These are phyloP conservation scores for Anacardium occidentale DNA, from an alignment of 345 rosid genomes.

Conservation along the genomic window DNA sequence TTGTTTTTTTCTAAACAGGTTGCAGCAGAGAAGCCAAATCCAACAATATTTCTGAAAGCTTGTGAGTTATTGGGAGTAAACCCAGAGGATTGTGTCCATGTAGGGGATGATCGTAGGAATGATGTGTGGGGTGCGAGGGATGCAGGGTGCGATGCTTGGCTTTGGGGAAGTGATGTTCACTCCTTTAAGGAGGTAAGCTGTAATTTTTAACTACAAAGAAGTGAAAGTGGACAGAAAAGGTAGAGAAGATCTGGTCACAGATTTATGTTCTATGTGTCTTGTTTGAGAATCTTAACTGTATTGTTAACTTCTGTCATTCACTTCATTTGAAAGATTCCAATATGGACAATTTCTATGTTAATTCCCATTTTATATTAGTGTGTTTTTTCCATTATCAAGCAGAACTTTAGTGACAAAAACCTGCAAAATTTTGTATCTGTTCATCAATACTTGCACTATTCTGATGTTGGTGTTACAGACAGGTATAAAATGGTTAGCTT, in stretches of 20 bases:
- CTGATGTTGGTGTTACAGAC: not conserved
- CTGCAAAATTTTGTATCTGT: not conserved
- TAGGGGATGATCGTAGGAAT: constrained; percentile 96
- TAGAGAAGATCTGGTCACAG: not conserved
- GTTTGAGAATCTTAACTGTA: not conserved
- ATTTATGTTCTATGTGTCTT: not conserved
- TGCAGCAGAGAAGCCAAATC: constrained; percentile 97
- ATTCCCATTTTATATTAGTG: no score
- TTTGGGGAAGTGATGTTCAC: constrained; percentile 92
- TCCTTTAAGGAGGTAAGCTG: constrained; percentile 76
- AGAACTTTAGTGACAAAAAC: not conserved
- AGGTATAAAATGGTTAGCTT: not conserved
- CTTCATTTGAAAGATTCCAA: not conserved
- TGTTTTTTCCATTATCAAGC: not conserved
- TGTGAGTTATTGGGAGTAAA: constrained; percentile 80
- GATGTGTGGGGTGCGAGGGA: constrained; percentile 99
- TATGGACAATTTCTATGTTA: no score
- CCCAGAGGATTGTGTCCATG: constrained; percentile 95
- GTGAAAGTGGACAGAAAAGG: not conserved
- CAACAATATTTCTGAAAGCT: constrained; percentile 88
- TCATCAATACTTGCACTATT: not conserved
- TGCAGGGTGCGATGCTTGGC: constrained; percentile 99
- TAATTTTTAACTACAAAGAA: not conserved
- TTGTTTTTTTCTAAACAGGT: constrained; percentile 46
- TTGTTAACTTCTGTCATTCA: not conserved